phyloP scores from a whole-genome alignment of 2,329 filamentous ascomycete genomes.

The Pseudomassariella vexata region DNA sequence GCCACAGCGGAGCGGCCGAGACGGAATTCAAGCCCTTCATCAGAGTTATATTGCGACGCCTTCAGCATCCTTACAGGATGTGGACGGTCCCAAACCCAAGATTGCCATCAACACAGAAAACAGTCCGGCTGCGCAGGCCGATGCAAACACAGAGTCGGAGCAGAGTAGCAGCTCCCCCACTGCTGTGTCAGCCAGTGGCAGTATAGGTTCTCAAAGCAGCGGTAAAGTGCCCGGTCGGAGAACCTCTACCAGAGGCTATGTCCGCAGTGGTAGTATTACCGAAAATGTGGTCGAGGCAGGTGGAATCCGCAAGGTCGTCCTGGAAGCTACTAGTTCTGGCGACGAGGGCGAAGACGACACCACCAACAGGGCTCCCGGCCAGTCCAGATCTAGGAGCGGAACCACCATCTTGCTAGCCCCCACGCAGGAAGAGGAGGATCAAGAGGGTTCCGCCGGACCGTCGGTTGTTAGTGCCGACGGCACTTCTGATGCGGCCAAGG shows the following conservation, averaged over 20 bases:
- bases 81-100: conserved; percentile 16
- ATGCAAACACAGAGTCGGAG: not conserved
- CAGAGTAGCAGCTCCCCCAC: conserved; percentile 2
- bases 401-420: too few species aligned
- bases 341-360: conserved; percentile 18
- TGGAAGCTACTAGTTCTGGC: conserved; percentile 58
- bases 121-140: conserved; percentile 4
- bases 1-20: conserved; percentile 53
- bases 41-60: conserved; percentile 44
- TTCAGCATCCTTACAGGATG: conserved; percentile 9
- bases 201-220: conserved; percentile 10
- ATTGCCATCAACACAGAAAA: conserved; percentile 10
- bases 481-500: too few species aligned
- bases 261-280: conserved; percentile 69
- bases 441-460: too few species aligned
- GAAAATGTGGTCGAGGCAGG: conserved; percentile 69
- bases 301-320: conserved; percentile 66
- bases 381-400: too few species aligned
- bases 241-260: conserved; percentile 30
- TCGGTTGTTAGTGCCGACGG: too few species aligned
- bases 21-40: conserved; percentile 58
- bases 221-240: conserved; percentile 12
- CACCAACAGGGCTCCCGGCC: conserved; percentile 11
- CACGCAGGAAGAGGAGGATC: too few species aligned
- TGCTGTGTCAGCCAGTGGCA: conserved; percentile 10